A percentile compares a stretch with the other conserved stretches of the same genome.
phyloP scores from a whole-genome alignment of 2,329 filamentous ascomycete species.

The Microdochium trichocladiopsis region DNA sequence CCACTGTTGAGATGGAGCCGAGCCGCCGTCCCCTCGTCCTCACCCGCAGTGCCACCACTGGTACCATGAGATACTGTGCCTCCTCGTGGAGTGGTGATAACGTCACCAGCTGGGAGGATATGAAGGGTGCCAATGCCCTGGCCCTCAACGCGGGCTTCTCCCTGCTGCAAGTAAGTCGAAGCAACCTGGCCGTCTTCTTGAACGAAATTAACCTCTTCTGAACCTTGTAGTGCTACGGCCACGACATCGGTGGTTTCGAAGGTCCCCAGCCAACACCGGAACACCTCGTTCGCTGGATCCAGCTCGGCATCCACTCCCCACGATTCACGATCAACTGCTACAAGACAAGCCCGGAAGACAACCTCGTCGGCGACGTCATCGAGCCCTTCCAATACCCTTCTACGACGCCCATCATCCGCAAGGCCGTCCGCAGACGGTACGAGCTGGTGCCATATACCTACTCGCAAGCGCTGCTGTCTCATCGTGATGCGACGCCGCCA shows the following conservation, averaged over 20 bases:
- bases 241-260: constrained; percentile 72
- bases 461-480: constrained; percentile 54
- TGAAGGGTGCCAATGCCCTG: constrained; percentile 65
- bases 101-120: constrained; percentile 64
- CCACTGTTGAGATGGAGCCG: constrained; percentile 50
- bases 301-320: constrained; percentile 61
- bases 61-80: constrained; percentile 63
- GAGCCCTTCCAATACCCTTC: constrained; percentile 74
- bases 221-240: constrained; percentile 50
- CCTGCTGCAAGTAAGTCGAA: constrained; percentile 45
- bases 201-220: not conserved
- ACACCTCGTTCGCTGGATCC: constrained; percentile 65
- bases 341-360: constrained; percentile 62
- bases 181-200: not conserved
- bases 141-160: constrained; percentile 63
- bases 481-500: constrained; percentile 53
- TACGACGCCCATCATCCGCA: constrained; percentile 54
- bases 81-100: constrained; percentile 73
- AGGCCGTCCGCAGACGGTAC: constrained; percentile 63
- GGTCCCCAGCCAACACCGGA: constrained; percentile 66
- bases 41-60: constrained; percentile 63
- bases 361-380: constrained; percentile 63
- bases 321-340: constrained; percentile 75
- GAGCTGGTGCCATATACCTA: constrained; percentile 68
- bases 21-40: constrained; percentile 59